Base-by-base conservation (phyloP, 345 rosid genomes). In the Corymbia maculata region DNA sequence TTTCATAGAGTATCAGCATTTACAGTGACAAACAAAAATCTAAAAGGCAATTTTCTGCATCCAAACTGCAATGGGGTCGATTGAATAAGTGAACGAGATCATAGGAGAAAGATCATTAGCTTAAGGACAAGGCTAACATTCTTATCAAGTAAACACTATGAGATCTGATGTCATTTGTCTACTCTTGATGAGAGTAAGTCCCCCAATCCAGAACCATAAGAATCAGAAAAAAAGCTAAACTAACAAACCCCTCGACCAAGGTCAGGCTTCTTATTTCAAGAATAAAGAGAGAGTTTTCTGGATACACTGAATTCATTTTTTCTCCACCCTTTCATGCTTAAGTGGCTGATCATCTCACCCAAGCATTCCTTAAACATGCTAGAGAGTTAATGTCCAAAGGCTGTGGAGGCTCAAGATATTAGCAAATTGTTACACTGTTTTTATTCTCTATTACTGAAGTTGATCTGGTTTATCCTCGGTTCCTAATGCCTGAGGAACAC, bases 11-110 rank as follows among this genome's bases (percentile, higher is more conserved):
- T 75, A 75, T 42, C 49, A 42, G 84, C 84, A 42, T 19, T 21
- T 5, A 19, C 2, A 0, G 3, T 36, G 13, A 36, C 47, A 75
- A 1, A 57, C 0, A 75, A 21, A 75, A 75, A 5, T 36, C 2
- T 36, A 26, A 6, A 36, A 2, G 22, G 36, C 45, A 75, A 36
- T 75, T 75, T 75, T 42, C 8, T 17, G 82, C 14, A 36, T 75
- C 82, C 26, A 36, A 36, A 75, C 24, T 36, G 49, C 49, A 36
- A 36, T 36, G 49, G 14, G 82, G 26, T 75, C 47, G 24, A 75
- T 36, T 36, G 1, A 36, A 36, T 19, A 19, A 75, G 49, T 5
- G 49, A 75, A 22, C 1, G 4, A 75, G 2, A 57, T 44, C 47
- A 2, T 6, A 75, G 84, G 28, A 42, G 49, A 21, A 42, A 5